Base-by-base conservation (phyloP, 2,329 filamentous ascomycete species). In the Teratosphaeria pseudoeucalypti region DNA sequence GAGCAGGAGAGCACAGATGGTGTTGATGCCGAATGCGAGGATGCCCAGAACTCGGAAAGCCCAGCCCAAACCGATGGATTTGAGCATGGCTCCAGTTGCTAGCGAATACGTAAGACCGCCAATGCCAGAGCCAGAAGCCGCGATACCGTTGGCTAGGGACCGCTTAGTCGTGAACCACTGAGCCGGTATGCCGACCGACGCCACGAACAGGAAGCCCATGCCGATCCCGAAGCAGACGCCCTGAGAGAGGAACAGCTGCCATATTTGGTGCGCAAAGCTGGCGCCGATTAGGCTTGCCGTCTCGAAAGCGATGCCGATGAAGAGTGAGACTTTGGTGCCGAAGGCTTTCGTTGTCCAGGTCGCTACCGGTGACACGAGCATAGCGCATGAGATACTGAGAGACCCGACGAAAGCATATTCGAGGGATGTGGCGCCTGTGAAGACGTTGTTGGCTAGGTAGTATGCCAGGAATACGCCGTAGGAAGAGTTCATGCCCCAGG, bases 381-480 rank as follows among this genome's bases (percentile, higher is more conserved):
- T 78, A 1, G 86, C 86, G 73, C 75, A 79, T 1, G 83, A 84
- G 52, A 88, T 83, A 34, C 83, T 86, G 0, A 89, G 76, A 0
- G 85, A 85, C 32, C 89, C 89, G n/a, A 92, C 80, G 69, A 92
- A 91, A 49, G 89, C 89, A 72, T 86, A 92, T 6, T 85, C 80
- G 1, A 92, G 79, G 2, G 81, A 74, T 0, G 82, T 84, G 2
- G 87, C 82, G 14, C 81, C 83, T 0, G 83, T 80, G 63, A 88
- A 90, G 26, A 79, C 78, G 57, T 84, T 76, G 55, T 81, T 81
- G 19, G 79, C 76, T 59, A 92, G 81, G 75, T 92, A 94, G 67
- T 90, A 82, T 16, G 90, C 86, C 14, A 92, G 83, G 63, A 87
- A 90, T 60, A 90, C 85, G 70, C 88, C 89, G 76, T 82, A 88